Conservation (phyloP, 1,284 basidiomycete genomes). For the Ustilago esculenta region DNA sequence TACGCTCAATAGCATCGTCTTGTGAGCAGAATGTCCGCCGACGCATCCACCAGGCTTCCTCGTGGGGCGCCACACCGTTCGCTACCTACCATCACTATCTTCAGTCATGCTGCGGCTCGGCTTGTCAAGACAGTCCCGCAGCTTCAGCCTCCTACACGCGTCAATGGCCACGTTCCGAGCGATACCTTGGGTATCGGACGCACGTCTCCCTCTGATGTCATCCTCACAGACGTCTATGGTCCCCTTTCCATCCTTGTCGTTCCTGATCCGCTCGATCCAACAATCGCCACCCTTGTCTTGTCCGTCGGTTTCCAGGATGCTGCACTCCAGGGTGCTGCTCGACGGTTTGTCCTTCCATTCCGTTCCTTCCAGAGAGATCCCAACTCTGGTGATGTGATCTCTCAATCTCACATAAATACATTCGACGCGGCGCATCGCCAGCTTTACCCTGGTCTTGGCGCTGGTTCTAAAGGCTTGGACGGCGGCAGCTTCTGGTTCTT, state of each 20-base stretch:
- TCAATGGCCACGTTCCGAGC: constrained; percentile 34
- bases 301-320: constrained; percentile 30
- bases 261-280: constrained; percentile 34
- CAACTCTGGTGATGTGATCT: constrained; percentile 14
- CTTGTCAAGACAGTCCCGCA: constrained; percentile 48
- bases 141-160: constrained; percentile 15
- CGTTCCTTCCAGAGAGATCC: constrained; percentile 38
- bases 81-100: constrained; percentile 37
- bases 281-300: constrained; percentile 44
- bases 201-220: constrained; percentile 16
- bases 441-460: constrained; percentile 44
- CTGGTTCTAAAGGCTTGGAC: constrained; percentile 37
- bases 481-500: constrained; percentile 57
- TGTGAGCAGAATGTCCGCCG: no score
- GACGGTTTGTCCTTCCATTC: constrained; percentile 47
- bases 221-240: constrained; percentile 38
- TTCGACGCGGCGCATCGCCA: constrained; percentile 33
- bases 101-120: constrained; percentile 40
- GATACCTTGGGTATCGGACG: constrained; percentile 35
- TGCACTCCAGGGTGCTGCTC: constrained; percentile 20
- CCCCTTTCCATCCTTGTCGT: constrained; percentile 40
- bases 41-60: no score
- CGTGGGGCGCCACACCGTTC: constrained; percentile 5
- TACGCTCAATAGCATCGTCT: no score
- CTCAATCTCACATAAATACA: constrained; percentile 16